Base-by-base conservation (phyloP, 2,329 filamentous ascomycete species). In the Penicillium palitans region DNA sequence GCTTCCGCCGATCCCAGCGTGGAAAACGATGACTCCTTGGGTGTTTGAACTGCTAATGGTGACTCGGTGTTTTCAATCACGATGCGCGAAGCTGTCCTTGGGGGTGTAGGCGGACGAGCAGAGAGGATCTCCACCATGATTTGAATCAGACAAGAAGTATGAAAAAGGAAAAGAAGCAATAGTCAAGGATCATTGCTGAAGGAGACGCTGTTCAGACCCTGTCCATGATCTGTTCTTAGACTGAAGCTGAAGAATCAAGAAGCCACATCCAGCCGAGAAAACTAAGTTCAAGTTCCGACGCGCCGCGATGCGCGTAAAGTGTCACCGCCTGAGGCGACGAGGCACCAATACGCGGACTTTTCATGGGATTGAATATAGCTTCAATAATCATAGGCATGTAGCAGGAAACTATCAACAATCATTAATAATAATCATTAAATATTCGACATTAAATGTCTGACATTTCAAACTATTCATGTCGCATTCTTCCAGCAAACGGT, bases 81-180 rank as follows among this genome's bases (percentile, higher is more conserved):
- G 41, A 63, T 58, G 60, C 67, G 70, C 60, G 70, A 68, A 58
- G 68, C 66, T 63, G 70, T 71, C 74, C 79, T 80, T 39, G 83
- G 83, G 64, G 83, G 83, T 67, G 82, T 85, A 19, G 83, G 83
- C 61, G 82, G 83, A 67, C 81, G 80, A 71, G 76, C 73, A 67
- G 80, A 77, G 64, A 83, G 76, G 55, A 70, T 70, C 63, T 78
- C 75, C 63, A 76, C 75, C 76, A 78, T 77, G 66, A 66, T 77
- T 74, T 51, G 63, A 52, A 58, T 55, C 55, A 55, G 47, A 63
- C 60, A 54, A 62, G 51, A 59, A 50, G 57, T 37, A 15, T 31
- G 24, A 25, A 45, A 15, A 21, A 46, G 48, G 56, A 61, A 57
- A 58, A 48, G 54, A 58, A 31, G 53, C 52, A 52, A 57, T 58